Evolutionary conservation across 345 rosid species (phyloP).

Genomic region (Rhodamnia rubescens): DNA sequence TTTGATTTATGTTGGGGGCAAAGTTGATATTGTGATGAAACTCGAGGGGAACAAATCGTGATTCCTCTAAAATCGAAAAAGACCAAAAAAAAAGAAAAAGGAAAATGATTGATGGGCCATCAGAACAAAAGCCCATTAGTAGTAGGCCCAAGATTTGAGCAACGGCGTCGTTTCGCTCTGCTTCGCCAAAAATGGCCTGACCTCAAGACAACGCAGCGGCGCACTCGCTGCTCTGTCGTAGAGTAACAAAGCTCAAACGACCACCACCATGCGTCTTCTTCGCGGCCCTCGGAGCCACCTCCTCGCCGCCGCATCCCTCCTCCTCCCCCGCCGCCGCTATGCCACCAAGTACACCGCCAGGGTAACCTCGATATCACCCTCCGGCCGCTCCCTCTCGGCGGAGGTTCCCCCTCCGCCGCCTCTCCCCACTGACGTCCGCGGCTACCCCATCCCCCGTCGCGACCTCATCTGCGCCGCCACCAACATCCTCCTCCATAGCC

Average conservation of each 20-base stretch:
- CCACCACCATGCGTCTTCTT: background rate
- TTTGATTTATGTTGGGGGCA: background rate
- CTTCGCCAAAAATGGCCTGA: background rate
- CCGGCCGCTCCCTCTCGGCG: conserved; percentile 69
- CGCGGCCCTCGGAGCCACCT: background rate
- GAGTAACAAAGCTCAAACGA: background rate
- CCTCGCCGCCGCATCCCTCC: background rate
- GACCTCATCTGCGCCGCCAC: conserved; percentile 66
- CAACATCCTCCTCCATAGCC: conserved; percentile 31
- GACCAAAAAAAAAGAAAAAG: background rate
- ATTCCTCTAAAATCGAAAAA: background rate
- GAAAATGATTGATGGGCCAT: background rate
- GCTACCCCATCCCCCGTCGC: conserved; percentile 71
- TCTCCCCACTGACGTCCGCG: conserved; percentile 54
- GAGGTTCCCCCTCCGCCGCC: conserved; percentile 50
- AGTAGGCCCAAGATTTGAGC: background rate
- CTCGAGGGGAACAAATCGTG: background rate
- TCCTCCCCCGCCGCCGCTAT: conserved; percentile 25
- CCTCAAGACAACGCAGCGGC: background rate
- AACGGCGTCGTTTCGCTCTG: background rate
- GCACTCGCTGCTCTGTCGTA: background rate
- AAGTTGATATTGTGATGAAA: background rate
- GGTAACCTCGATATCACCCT: conserved; percentile 62
- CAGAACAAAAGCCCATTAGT: background rate
- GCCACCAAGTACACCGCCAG: conserved; percentile 71